A percentile compares a stretch with the other conserved stretches of the same genome.
phyloP scores from a whole-genome alignment of 495 filamentous ascomycete species.

The Penicillium cataractarum region DNA sequence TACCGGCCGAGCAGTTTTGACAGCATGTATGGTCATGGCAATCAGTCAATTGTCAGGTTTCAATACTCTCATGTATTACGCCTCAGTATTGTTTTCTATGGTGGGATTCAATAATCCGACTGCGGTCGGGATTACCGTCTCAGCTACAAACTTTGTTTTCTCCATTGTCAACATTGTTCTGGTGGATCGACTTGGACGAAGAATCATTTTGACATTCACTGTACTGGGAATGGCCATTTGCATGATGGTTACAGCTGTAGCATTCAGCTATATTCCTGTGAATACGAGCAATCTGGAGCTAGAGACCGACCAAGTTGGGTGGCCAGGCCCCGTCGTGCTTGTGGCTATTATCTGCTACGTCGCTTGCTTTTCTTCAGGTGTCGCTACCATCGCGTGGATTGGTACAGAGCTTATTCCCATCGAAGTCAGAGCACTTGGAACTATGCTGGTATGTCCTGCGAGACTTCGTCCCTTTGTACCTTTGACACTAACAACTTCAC shows the following conservation, averaged over 20 bases:
- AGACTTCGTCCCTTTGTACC: background rate
- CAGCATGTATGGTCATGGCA: constrained; percentile 49
- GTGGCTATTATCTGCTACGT: constrained; percentile 51
- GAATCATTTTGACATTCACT: constrained; percentile 49
- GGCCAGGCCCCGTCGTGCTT: constrained; percentile 46
- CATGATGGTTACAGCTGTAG: constrained; percentile 46
- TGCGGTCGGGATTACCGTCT: constrained; percentile 53
- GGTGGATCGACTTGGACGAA: constrained; percentile 52
- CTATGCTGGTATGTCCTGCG: constrained; percentile 42
- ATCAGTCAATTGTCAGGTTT: constrained; percentile 50
- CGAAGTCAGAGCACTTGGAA: constrained; percentile 53
- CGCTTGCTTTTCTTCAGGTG: constrained; percentile 46
- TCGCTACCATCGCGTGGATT: constrained; percentile 54
- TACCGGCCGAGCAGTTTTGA: constrained; percentile 51
- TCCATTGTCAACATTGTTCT: constrained; percentile 50
- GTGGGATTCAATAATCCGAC: constrained; percentile 56
- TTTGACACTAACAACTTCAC: background rate
- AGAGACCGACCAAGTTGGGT: constrained; percentile 28
- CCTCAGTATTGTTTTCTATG: constrained; percentile 52
- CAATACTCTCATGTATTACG: constrained; percentile 55
- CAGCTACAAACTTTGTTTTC: constrained; percentile 57
- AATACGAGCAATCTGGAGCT: constrained; percentile 39
- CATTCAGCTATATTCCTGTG: constrained; percentile 54
- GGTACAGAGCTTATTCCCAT: constrained; percentile 52
- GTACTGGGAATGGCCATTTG: constrained; percentile 48